Percentiles rank a stretch among this genome's conserved stretches.
These are phyloP conservation scores for Bromus sterilis DNA, from an alignment of 176 grass and related monocot genomes.

Conservation along the genomic window DNA sequence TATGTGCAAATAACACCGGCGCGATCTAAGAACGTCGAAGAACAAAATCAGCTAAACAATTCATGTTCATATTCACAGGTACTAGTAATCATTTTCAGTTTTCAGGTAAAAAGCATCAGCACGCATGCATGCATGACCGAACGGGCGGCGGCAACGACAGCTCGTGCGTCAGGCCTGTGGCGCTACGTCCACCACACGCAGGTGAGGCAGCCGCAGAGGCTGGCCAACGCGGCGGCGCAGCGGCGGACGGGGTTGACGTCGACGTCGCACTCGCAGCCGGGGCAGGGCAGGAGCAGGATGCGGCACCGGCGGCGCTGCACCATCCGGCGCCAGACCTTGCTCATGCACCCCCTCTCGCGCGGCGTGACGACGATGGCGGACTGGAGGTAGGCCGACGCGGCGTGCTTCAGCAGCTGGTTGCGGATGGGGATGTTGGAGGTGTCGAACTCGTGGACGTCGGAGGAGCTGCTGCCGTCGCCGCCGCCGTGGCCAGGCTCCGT, in stretches of 20 bases:
- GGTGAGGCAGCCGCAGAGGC: conserved; percentile 10
- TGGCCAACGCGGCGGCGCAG: conserved; percentile 6
- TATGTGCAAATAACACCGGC: background rate
- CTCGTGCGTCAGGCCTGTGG: background rate
- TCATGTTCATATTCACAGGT: no score
- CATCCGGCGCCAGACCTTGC: conserved; percentile 24
- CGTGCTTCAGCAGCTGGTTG: conserved; percentile 67
- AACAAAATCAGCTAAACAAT: no score
- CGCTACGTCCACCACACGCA: conserved; percentile 26
- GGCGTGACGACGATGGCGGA: conserved; percentile 37
- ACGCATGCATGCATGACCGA: background rate
- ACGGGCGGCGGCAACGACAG: background rate
- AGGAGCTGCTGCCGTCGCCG: background rate
- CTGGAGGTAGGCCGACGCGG: conserved; percentile 64
- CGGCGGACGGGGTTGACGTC: background rate
- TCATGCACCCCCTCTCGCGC: conserved; percentile 26
- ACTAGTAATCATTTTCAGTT: background rate
- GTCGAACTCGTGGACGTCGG: conserved; percentile 22
- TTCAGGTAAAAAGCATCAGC: background rate
- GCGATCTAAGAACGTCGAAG: background rate
- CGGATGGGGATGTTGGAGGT: conserved; percentile 54
- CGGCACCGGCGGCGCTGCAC: conserved; percentile 17
- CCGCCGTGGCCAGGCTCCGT: background rate
- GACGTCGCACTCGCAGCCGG: background rate
- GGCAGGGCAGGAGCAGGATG: conserved; percentile 9